A percentile compares a stretch with the other conserved stretches of the same genome.
Evolutionary conservation across 2,329 filamentous ascomycete genomes (phyloP).

Genomic region (Blastomyces emzantsi): DNA sequence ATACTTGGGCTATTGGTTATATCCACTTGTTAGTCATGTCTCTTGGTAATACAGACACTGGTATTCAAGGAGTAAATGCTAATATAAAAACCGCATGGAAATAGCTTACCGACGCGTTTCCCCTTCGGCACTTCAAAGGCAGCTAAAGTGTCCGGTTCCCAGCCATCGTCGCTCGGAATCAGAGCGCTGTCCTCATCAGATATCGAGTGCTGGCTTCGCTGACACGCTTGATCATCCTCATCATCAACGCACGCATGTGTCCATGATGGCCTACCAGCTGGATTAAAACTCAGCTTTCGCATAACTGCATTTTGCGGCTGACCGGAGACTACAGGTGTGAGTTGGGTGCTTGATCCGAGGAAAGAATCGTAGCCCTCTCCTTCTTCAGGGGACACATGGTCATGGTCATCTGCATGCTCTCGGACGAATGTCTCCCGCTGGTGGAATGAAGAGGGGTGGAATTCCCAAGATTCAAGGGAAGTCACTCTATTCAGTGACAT

Average conservation of each 20-base stretch:
- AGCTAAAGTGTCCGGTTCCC: slow-evolving; percentile 24
- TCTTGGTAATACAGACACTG: not conserved
- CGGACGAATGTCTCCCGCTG: slow-evolving; percentile 17
- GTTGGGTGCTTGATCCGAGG: not conserved
- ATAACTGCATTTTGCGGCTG: slow-evolving; percentile 13
- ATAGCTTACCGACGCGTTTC: slow-evolving; percentile 44
- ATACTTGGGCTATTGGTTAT: slow-evolving; percentile 53
- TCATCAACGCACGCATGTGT: slow-evolving; percentile 25
- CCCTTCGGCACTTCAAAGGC: slow-evolving; percentile 48
- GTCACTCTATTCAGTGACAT: slow-evolving; percentile 38
- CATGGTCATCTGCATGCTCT: slow-evolving; percentile 18
- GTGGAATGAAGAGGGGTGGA: slow-evolving; percentile 24
- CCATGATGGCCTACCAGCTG: slow-evolving; percentile 33
- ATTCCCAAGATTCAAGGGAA: slow-evolving; percentile 39
- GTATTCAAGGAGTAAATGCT: not conserved
- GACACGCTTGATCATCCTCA: slow-evolving; percentile 21
- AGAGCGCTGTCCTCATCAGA: slow-evolving; percentile 2
- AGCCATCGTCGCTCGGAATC: not conserved
- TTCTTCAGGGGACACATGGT: slow-evolving; percentile 10
- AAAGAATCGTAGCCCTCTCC: not conserved
- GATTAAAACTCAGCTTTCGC: slow-evolving; percentile 36
- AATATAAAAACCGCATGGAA: not conserved
- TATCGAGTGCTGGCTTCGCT: slow-evolving; percentile 11
- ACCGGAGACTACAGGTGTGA: not conserved
- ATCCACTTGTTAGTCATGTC: not conserved